These are phyloP conservation scores for Cladosporium cucumerinum DNA, from an alignment of 2,329 filamentous ascomycete genomes.

Conservation along the genomic window DNA sequence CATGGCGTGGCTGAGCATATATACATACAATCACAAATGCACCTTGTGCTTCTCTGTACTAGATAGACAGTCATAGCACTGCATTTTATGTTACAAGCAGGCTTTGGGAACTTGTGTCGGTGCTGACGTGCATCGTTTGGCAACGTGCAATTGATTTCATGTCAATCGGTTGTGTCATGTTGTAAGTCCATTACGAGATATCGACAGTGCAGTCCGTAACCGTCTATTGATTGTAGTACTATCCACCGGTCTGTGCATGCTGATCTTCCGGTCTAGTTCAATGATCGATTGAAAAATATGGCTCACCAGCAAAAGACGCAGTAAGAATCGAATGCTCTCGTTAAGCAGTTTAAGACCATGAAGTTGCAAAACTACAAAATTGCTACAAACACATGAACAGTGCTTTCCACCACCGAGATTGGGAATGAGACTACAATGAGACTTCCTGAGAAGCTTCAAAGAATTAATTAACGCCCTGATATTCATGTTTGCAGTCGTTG, in stretches of 20 bases:
- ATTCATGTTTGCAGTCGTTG: not conserved
- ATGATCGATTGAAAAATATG: no score
- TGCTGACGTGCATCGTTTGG: not conserved
- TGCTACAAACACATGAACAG: not conserved
- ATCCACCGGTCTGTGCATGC: no score
- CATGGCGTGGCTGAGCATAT: not conserved
- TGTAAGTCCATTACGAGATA: no score
- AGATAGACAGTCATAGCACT: not conserved
- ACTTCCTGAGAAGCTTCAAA: not conserved
- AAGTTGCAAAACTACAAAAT: not conserved
- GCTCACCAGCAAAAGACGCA: not conserved
- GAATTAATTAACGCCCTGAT: not conserved
- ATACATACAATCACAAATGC: not conserved
- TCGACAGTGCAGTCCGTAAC: no score
- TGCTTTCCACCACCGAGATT: not conserved
- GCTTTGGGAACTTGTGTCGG: not conserved
- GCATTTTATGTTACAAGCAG: not conserved
- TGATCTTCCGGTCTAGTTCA: no score
- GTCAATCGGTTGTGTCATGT: no score
- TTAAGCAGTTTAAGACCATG: not conserved
- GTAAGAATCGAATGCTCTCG: no score
- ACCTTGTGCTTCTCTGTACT: not conserved
- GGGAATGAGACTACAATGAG: no score
- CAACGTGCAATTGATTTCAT: no score
- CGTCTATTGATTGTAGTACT: no score